These are phyloP conservation scores for Piloderma croceum DNA, from an alignment of 768 basidiomycete genomes.

Conservation along the genomic window DNA sequence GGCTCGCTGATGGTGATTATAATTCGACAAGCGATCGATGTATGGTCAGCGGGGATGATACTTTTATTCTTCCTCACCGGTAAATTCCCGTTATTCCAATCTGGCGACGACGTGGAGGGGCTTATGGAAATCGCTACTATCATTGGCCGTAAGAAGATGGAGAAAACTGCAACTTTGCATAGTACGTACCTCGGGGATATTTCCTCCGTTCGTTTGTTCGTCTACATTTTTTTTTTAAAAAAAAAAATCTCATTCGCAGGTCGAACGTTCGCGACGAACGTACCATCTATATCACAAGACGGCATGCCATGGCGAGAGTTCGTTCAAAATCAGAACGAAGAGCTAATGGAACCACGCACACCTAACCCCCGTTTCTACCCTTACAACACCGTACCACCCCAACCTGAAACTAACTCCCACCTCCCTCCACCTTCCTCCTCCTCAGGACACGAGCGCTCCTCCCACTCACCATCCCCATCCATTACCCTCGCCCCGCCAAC, in stretches of 20 bases:
- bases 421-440: constrained; percentile 12
- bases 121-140: constrained; percentile 91
- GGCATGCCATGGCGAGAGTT: constrained; percentile 71
- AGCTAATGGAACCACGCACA: constrained; percentile 46
- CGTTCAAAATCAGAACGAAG: constrained; percentile 73
- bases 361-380: constrained; percentile 54
- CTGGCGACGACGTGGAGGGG: constrained; percentile 91
- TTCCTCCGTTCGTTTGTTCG: too few relatives aligned
- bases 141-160: constrained; percentile 78
- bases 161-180: constrained; percentile 80
- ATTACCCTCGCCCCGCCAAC: constrained; percentile 11
- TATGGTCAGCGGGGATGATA: constrained; percentile 94
- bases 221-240: neutral
- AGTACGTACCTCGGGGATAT: constrained; percentile 62
- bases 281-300: constrained; percentile 66
- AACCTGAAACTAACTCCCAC: constrained; percentile 10
- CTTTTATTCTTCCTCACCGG: constrained; percentile 85
- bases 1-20: neutral
- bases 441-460: constrained; percentile 13
- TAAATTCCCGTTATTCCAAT: constrained; percentile 93
- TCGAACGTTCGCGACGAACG: constrained; percentile 85
- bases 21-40: constrained; percentile 82
- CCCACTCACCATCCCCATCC: constrained; percentile 19
- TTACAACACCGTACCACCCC: constrained; percentile 29
- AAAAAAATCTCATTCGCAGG: constrained; percentile 42